Evolutionary conservation across 148 eudicot species (phyloP).

Genomic region (Linanthus parryae): DNA sequence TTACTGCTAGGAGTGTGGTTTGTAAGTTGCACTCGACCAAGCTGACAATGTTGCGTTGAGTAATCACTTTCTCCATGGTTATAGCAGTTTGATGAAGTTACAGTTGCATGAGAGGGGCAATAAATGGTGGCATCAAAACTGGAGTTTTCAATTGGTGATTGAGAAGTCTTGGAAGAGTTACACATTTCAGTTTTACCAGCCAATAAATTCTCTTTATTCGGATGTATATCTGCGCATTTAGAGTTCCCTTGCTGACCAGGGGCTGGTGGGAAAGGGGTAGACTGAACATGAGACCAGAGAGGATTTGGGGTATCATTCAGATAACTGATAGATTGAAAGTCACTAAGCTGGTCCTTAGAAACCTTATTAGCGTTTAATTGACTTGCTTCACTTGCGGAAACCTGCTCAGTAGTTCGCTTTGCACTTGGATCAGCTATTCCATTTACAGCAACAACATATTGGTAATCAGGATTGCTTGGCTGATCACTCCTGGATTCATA

Average conservation of each 20-base stretch:
- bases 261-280: slow-evolving; percentile 36
- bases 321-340: slow-evolving; percentile 14
- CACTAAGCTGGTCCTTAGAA: slow-evolving; percentile 18
- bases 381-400: slow-evolving; percentile 19
- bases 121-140: slow-evolving; percentile 5
- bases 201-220: slow-evolving; percentile 29
- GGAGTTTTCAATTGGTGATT: slow-evolving; percentile 27
- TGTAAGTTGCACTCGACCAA: slow-evolving; percentile 18
- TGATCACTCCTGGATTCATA: slow-evolving; percentile 29
- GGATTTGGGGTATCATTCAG: slow-evolving; percentile 28
- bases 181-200: slow-evolving; percentile 37
- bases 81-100: slow-evolving; percentile 4
- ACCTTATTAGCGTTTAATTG: slow-evolving; percentile 24
- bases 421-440: slow-evolving; percentile 52
- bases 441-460: slow-evolving; percentile 87
- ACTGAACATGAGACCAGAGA: slow-evolving; percentile 23
- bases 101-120: slow-evolving; percentile 9
- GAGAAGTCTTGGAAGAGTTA: slow-evolving; percentile 30
- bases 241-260: slow-evolving; percentile 31
- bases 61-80: slow-evolving; percentile 10
- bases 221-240: slow-evolving; percentile 18
- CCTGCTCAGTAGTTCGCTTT: slow-evolving; percentile 29
- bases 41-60: slow-evolving; percentile 7
- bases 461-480: slow-evolving; percentile 63
- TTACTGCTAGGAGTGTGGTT: slow-evolving; percentile 19